Conservation (phyloP, 495 filamentous ascomycete species). For the Parathielavia hyrcaniae region DNA sequence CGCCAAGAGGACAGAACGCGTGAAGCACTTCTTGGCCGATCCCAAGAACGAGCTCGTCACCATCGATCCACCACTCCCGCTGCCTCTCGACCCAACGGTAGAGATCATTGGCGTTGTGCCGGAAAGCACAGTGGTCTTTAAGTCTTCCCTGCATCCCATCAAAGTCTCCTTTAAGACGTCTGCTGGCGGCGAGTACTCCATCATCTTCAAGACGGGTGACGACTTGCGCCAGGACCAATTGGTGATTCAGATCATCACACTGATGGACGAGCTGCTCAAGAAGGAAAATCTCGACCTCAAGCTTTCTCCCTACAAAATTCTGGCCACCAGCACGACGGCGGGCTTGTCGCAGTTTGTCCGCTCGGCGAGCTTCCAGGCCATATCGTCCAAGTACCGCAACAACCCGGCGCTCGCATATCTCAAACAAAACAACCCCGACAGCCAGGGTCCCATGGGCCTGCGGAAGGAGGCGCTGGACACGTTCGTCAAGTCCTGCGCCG, state of each 20-base stretch:
- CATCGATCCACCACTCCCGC: constrained; percentile 79
- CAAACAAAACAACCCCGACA: constrained; percentile 83
- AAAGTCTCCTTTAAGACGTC: constrained; percentile 84
- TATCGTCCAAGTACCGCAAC: constrained; percentile 70
- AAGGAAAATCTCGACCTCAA: constrained; percentile 98
- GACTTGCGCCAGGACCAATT: constrained; percentile 96
- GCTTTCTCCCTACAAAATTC: constrained; percentile 89
- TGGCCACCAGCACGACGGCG: constrained; percentile 82
- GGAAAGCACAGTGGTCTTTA: constrained; percentile 87
- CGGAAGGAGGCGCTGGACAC: constrained; percentile 91
- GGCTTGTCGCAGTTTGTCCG: constrained; percentile 90
- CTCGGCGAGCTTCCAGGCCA: constrained; percentile 72
- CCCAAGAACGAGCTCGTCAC: constrained; percentile 77
- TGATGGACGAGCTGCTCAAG: constrained; percentile 93
- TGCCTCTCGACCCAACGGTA: constrained; percentile 83
- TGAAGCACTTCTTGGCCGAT: constrained; percentile 78
- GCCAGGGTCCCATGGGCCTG: constrained; percentile 72
- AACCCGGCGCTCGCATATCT: constrained; percentile 75
- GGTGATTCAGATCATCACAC: constrained; percentile 93
- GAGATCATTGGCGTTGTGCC: constrained; percentile 71
- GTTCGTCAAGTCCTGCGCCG: constrained; percentile 91
- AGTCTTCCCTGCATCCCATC: constrained; percentile 84
- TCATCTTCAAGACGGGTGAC: constrained; percentile 96
- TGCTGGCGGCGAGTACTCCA: constrained; percentile 69
- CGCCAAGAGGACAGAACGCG: constrained; percentile 67